Evolutionary conservation across 345 rosid species (phyloP).

Genomic region (Brassica cretica): DNA sequence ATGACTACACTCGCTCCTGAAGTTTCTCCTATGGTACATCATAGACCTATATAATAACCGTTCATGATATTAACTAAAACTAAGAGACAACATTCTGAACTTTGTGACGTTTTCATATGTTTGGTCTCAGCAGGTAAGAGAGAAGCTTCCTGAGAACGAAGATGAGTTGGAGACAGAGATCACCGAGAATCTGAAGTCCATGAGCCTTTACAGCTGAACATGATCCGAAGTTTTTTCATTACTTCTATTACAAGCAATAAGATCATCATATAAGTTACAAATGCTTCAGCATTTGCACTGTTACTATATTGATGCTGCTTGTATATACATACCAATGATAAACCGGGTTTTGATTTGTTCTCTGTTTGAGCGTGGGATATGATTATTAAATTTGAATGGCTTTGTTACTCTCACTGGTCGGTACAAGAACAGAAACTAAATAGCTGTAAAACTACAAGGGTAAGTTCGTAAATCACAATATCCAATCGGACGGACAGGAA

Average conservation of each 20-base stretch:
- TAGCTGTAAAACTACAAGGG: neutral
- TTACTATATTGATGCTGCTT: neutral
- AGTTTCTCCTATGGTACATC: conserved; percentile 48
- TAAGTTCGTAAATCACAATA: neutral
- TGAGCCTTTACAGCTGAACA: neutral
- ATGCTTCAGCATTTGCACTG: neutral
- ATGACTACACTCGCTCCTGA: conserved; percentile 68
- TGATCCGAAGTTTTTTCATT: neutral
- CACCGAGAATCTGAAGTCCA: conserved; percentile 54
- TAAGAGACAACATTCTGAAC: neutral
- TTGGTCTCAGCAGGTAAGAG: conserved; percentile 56
- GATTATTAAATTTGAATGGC: neutral
- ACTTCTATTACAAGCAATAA: conserved; percentile 18
- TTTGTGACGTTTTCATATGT: neutral
- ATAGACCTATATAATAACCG: neutral
- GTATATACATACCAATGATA: neutral
- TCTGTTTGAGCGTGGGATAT: conserved; percentile 11
- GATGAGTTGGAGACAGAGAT: conserved; percentile 84
- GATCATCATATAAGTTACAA: neutral
- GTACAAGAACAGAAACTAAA: neutral
- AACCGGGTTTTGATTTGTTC: conserved; percentile 4
- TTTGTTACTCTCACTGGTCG: neutral
- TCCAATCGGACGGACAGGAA: conserved; percentile 30
- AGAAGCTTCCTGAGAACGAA: conserved; percentile 79
- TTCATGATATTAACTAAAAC: neutral